Evolutionary conservation across 441 rosid species (phyloP).

Genomic region (Arabidopsis hybrid): DNA sequence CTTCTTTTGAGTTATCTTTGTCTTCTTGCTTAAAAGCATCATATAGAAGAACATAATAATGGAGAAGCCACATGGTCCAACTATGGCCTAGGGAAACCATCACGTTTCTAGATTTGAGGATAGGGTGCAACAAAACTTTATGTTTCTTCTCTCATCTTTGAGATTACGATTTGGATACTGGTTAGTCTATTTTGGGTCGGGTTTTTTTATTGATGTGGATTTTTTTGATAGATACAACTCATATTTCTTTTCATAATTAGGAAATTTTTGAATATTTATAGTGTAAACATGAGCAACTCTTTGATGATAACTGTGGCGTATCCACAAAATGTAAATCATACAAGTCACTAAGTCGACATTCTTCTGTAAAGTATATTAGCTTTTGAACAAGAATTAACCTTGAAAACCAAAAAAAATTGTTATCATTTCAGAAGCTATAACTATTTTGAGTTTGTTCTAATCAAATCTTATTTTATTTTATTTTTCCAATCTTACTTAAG

Average conservation of each 20-base stretch:
- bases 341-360: background rate
- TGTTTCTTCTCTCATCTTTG: conserved; percentile 35
- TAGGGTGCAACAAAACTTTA: conserved; percentile 42
- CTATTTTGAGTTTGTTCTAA: background rate
- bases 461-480: background rate
- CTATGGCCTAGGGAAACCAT: conserved; percentile 44
- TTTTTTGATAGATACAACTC: conserved; percentile 16
- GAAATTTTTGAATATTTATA: background rate
- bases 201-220: background rate
- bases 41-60: conserved; percentile 43
- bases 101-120: conserved; percentile 42
- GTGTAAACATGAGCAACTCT: background rate
- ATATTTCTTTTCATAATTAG: conserved; percentile 1
- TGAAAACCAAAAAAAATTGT: background rate
- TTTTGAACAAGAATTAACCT: background rate
- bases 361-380: background rate
- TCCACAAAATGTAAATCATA: background rate
- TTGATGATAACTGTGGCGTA: background rate
- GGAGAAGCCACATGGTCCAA: conserved; percentile 46
- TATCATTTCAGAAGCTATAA: background rate
- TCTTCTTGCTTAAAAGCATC: conserved; percentile 45
- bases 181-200: conserved; percentile 10
- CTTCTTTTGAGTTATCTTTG: conserved; percentile 44
- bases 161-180: conserved; percentile 19
- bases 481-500: no score